Conservation (phyloP, 345 rosid species). For the Eucalyptus microcorys region DNA sequence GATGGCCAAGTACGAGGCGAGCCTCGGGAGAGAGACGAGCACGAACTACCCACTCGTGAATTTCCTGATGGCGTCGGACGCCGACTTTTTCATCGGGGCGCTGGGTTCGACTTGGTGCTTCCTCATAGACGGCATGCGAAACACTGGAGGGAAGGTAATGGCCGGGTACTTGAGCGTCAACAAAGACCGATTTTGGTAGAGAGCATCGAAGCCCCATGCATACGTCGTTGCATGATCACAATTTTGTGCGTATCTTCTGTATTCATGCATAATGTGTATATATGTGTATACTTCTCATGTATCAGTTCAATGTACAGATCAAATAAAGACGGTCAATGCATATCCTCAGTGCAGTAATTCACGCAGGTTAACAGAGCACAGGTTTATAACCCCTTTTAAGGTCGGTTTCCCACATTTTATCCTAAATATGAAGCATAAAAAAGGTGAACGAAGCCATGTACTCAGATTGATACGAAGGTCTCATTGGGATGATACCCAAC, state of each 20-base stretch:
- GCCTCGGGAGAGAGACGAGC: conserved; percentile 89
- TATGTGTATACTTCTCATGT: not conserved
- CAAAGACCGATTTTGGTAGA: conserved; percentile 90
- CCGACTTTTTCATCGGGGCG: conserved; percentile 89
- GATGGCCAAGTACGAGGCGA: conserved; percentile 79
- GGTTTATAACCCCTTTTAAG: not conserved
- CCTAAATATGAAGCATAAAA: not conserved
- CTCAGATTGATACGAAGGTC: not conserved
- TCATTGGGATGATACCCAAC: not conserved
- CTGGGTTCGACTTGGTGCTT: conserved; percentile 97
- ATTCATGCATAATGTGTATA: not conserved
- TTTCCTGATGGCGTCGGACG: conserved; percentile 82
- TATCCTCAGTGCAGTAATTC: not conserved
- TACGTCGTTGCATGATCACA: not conserved
- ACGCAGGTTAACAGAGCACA: not conserved
- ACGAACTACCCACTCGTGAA: conserved; percentile 91
- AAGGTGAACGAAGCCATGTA: not conserved
- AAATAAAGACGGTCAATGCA: not conserved
- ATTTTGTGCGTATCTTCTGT: not conserved
- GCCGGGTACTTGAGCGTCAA: conserved; percentile 90
- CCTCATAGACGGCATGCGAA: conserved; percentile 94
- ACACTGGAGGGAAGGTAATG: conserved; percentile 93
- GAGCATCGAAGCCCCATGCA: not conserved
- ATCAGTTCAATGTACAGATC: not conserved
- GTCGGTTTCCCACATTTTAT: not conserved